Percentiles rank a stretch among this genome's conserved stretches.
Evolutionary conservation across 108 stramenopile species (phyloP).

Genomic region (Bacterosira constricta): DNA sequence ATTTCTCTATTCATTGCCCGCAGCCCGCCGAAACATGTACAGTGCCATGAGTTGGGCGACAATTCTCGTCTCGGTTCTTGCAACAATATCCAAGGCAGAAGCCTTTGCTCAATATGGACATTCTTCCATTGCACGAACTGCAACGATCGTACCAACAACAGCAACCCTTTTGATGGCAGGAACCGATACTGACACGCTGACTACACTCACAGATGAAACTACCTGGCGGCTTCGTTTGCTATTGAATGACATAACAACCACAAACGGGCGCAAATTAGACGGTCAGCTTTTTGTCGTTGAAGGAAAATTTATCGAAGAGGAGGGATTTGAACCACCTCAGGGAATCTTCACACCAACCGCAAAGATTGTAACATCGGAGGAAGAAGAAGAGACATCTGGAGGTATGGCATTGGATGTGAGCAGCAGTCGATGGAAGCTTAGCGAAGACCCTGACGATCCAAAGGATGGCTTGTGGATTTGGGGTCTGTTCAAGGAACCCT

Average conservation of each 20-base stretch:
- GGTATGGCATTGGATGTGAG: slow-evolving; percentile 46
- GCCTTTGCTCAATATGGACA: background rate
- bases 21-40: background rate
- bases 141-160: background rate
- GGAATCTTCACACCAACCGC: slow-evolving; percentile 42
- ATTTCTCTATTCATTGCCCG: too few species aligned
- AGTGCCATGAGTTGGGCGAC: too few species aligned
- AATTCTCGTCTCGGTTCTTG: background rate
- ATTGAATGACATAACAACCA: slow-evolving; percentile 63
- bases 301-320: slow-evolving; percentile 78
- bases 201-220: slow-evolving; percentile 79
- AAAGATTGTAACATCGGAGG: background rate
- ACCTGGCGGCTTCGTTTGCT: slow-evolving; percentile 77
- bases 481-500: slow-evolving; percentile 90
- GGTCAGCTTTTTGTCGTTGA: slow-evolving; percentile 63
- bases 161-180: slow-evolving; percentile 7
- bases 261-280: slow-evolving; percentile 60
- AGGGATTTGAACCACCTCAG: slow-evolving; percentile 89
- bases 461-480: slow-evolving; percentile 92
- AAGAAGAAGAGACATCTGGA: slow-evolving; percentile 9
- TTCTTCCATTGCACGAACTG: background rate
- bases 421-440: slow-evolving; percentile 70
- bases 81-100: background rate
- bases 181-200: slow-evolving; percentile 15
- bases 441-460: slow-evolving; percentile 87